Evolutionary conservation across 306 rosid genomes (phyloP), one percentile per base, ranked within the genome.

Genomic region (Begonia loranthoides): DNA sequence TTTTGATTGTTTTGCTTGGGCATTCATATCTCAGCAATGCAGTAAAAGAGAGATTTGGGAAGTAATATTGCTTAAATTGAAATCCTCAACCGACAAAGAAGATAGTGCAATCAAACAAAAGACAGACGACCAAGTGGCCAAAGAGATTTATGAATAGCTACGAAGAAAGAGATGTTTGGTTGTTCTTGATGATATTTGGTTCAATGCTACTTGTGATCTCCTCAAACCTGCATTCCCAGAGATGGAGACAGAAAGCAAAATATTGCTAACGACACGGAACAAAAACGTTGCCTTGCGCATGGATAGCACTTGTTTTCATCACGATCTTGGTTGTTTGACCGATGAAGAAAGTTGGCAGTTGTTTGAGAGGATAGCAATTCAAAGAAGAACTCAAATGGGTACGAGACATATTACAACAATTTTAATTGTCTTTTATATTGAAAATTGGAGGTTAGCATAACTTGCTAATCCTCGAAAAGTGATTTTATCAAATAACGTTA

Each of bases 101-200:
- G 4, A 43, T 11, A n/a, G 15, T 11, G 8, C 14, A 12, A 43
- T 43, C 15, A 43, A 43, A 43, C 13, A 4, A 11, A 43, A 7
- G 47, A n/a, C 13, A 43, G 5, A 75, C 7, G 74, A 61, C 0
- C 81, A 79, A 56, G 10, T 79, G 10, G 79, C 79, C 9, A 55
- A 59, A 52, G 63, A 51, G 63, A 51, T 75, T 57, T 51, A 57
- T 47, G 55, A 57, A 60, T 70, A 66, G 10, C 86, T 49, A 43
- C 54, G 60, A 47, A 68, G 56, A 17, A 78, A 62, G 45, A 57
- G 47, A 21, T 82, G 70, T 50, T 66, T 78, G 50, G 69, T 81
- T 11, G 57, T 81, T 28, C 62, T 81, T 12, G 90, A 81, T 68
- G 85, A 82, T 41, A 65, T 81, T 43, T 78, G 85, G 82, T 65